phyloP scores from a whole-genome alignment of 2,329 filamentous ascomycete genomes.

The Mycocentrospora acerina region DNA sequence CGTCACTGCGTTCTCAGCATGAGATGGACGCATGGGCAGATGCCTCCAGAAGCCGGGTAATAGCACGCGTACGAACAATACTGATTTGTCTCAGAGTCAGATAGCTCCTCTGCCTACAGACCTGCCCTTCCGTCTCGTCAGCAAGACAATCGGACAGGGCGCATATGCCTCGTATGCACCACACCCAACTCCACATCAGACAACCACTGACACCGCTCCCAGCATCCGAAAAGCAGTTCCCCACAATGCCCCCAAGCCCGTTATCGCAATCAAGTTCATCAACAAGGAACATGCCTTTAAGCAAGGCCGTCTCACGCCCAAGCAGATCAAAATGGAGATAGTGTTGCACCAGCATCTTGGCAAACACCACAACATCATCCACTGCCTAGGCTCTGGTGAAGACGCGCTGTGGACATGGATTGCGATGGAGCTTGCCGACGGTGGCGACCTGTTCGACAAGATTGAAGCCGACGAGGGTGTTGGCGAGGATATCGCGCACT shows the following conservation, averaged over 20 bases:
- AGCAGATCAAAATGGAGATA: slow-evolving; percentile 90
- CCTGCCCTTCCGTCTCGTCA: slow-evolving; percentile 90
- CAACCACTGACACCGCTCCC: slow-evolving; percentile 4
- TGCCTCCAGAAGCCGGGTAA: background rate
- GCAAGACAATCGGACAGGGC: slow-evolving; percentile 92
- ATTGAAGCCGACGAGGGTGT: slow-evolving; percentile 97
- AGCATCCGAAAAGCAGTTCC: slow-evolving; percentile 91
- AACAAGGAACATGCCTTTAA: slow-evolving; percentile 93
- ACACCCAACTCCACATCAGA: background rate
- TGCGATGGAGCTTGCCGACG: slow-evolving; percentile 94
- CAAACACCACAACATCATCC: slow-evolving; percentile 89
- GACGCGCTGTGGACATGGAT: slow-evolving; percentile 93
- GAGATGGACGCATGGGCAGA: background rate
- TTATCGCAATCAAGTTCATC: slow-evolving; percentile 98
- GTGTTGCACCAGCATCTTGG: slow-evolving; percentile 86
- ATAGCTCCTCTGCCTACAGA: slow-evolving; percentile 80
- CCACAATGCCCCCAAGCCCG: slow-evolving; percentile 64
- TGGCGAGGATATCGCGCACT: slow-evolving; percentile 89
- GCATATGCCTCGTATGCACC: slow-evolving; percentile 87
- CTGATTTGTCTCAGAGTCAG: slow-evolving; percentile 67
- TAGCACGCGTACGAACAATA: background rate
- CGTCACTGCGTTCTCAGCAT: too few species aligned
- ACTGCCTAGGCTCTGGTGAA: slow-evolving; percentile 85
- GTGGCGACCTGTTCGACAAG: slow-evolving; percentile 97
- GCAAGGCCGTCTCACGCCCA: slow-evolving; percentile 82